phyloP scores from a whole-genome alignment of 331 rosid species.

The Prunus yedoensis region DNA sequence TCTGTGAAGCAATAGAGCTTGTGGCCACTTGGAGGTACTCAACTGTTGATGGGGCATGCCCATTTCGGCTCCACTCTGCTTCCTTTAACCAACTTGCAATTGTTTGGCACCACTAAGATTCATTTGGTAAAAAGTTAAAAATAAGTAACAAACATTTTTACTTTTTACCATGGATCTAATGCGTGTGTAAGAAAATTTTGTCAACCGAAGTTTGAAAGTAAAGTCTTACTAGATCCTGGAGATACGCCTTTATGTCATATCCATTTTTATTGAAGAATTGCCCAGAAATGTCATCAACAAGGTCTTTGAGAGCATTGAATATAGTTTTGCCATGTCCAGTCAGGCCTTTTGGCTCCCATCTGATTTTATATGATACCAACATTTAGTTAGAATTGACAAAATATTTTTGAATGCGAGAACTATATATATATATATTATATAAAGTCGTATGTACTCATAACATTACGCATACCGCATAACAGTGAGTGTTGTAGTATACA shows the following conservation, averaged over 20 bases:
- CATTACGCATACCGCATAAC: background rate
- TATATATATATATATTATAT: background rate
- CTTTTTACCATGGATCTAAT: background rate
- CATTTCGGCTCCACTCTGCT: conserved; percentile 28
- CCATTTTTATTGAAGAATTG: conserved; percentile 7
- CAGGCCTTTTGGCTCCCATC: conserved; percentile 8
- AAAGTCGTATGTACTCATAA: too few relatives aligned
- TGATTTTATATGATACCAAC: background rate
- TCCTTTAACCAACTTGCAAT: conserved; percentile 17
- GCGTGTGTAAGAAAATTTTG: background rate
- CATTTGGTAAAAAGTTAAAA: background rate
- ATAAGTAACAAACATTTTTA: background rate
- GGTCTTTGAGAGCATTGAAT: conserved; percentile 16
- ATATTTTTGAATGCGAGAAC: too few relatives aligned
- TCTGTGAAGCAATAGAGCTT: conserved; percentile 14
- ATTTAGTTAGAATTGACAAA: background rate
- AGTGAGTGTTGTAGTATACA: background rate
- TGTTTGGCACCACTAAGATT: conserved; percentile 24
- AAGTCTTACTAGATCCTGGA: conserved; percentile 24
- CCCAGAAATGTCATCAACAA: conserved; percentile 14
- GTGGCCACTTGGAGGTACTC: conserved; percentile 24
- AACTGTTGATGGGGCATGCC: conserved; percentile 12
- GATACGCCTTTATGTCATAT: background rate
- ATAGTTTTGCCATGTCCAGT: conserved; percentile 17
- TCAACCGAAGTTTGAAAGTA: background rate